A percentile compares a stretch with the other conserved stretches of the same genome.
phyloP scores from a whole-genome alignment of 371 early-diverging fungal species.

The Mucor mucedo region DNA sequence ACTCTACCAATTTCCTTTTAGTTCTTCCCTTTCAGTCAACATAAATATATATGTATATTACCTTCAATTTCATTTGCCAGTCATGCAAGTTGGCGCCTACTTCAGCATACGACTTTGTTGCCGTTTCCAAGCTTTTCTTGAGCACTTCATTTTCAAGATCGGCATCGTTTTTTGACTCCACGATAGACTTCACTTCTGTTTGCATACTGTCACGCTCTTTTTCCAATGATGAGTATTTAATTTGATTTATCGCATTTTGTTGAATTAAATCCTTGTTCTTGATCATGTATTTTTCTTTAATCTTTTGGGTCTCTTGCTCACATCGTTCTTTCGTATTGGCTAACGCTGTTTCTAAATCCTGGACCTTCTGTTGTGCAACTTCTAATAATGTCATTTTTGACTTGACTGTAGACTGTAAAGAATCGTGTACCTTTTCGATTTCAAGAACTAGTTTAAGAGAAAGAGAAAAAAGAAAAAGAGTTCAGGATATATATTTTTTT shows the following conservation, averaged over 20 bases:
- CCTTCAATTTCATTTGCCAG: slow-evolving; percentile 9
- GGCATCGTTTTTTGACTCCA: neutral
- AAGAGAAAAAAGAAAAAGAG: neutral
- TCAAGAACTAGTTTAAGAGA: slow-evolving; percentile 42
- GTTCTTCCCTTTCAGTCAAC: no score
- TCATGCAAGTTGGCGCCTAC: neutral
- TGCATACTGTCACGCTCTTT: neutral
- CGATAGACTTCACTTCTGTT: neutral
- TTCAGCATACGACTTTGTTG: neutral
- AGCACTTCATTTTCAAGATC: slow-evolving; percentile 9
- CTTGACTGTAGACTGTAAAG: slow-evolving; percentile 58
- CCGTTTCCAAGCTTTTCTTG: neutral
- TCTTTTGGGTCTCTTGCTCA: slow-evolving; percentile 6
- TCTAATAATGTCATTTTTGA: slow-evolving; percentile 64
- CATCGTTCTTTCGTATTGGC: slow-evolving; percentile 21
- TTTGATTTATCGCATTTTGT: slow-evolving; percentile 5
- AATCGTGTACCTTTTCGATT: slow-evolving; percentile 51
- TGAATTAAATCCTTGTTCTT: slow-evolving; percentile 13
- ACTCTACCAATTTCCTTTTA: slow-evolving; percentile 4
- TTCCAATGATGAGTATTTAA: neutral
- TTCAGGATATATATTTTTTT: neutral
- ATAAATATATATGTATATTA: neutral
- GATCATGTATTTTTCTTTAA: slow-evolving; percentile 6
- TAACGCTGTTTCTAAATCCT: slow-evolving; percentile 50
- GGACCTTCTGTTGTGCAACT: slow-evolving; percentile 52